Percentiles rank a stretch among this genome's conserved stretches.
Conservation (phyloP, 2,329 filamentous ascomycete species). For the Nemania diffusa region DNA sequence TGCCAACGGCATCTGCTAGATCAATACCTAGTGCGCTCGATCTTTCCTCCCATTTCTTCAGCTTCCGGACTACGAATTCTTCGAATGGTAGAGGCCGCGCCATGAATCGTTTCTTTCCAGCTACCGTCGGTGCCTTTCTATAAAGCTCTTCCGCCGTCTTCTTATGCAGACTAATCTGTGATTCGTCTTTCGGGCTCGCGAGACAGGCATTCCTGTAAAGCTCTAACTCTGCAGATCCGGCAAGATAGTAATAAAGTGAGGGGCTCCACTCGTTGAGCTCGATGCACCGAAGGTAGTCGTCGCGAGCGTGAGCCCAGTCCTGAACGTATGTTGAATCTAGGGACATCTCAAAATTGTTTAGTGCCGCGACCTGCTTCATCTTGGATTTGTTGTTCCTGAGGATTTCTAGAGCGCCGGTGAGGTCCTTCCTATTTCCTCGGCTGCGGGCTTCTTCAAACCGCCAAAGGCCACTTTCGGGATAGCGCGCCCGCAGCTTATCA, state of each 20-base stretch:
- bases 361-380: conserved; percentile 87
- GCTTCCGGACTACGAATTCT: conserved; percentile 82
- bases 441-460: conserved; percentile 86
- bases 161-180: conserved; percentile 66
- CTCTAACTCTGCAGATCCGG: conserved; percentile 80
- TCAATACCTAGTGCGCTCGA: conserved; percentile 73
- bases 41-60: conserved; percentile 87
- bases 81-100: conserved; percentile 90
- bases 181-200: conserved; percentile 49
- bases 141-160: conserved; percentile 75
- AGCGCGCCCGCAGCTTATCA: conserved; percentile 76
- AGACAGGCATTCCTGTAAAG: conserved; percentile 75
- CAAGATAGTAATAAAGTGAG: conserved; percentile 88
- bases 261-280: conserved; percentile 93
- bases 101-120: conserved; percentile 91
- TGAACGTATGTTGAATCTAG: conserved; percentile 83
- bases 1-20: conserved; percentile 82
- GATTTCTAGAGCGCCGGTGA: conserved; percentile 74
- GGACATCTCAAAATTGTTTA: conserved; percentile 86
- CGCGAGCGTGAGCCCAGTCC: conserved; percentile 77
- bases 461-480: conserved; percentile 88
- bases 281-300: conserved; percentile 78
- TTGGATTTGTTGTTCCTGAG: conserved; percentile 71
- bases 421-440: conserved; percentile 71
- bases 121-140: conserved; percentile 75